A percentile compares a stretch with the other conserved stretches of the same genome.
Conservation (phyloP, 129 eudicot species). For the Saposhnikovia divaricata region DNA sequence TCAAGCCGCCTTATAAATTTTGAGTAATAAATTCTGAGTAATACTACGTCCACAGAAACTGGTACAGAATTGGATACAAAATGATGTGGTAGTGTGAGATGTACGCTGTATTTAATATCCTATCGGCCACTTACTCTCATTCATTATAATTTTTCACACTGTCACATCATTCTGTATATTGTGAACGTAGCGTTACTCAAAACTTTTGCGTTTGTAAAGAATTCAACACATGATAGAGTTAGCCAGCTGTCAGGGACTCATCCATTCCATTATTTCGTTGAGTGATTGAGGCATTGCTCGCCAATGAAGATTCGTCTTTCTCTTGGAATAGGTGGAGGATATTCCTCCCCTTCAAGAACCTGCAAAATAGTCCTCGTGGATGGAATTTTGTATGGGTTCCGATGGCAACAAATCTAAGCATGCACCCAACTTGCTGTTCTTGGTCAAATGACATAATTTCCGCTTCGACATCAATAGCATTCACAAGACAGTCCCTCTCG, state of each 20-base stretch:
- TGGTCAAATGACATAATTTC: neutral
- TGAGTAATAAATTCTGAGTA: no score
- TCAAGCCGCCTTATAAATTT: no score
- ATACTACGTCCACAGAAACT: no score
- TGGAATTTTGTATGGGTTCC: conserved; percentile 18
- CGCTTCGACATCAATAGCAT: conserved; percentile 12
- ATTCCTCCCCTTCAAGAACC: conserved; percentile 12
- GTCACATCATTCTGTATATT: no score
- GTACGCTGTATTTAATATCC: no score
- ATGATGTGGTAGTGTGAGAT: no score
- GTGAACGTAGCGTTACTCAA: no score
- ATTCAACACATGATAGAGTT: neutral
- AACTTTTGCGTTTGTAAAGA: no score
- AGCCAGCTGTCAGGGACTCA: neutral
- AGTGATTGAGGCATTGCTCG: neutral
- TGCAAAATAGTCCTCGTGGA: conserved; percentile 5
- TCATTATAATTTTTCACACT: no score
- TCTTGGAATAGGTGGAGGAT: conserved; percentile 3
- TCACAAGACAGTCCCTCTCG: neutral
- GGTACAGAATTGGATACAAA: no score
- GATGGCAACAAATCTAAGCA: conserved; percentile 22
- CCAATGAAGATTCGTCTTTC: conserved; percentile 17
- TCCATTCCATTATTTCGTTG: neutral
- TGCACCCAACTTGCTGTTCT: conserved; percentile 2
- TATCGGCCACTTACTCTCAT: no score